Percentiles rank a stretch among this genome's conserved stretches.
These are phyloP conservation scores for Pilatotrama ljubarskyi DNA, from an alignment of 768 basidiomycete species.

Conservation along the genomic window DNA sequence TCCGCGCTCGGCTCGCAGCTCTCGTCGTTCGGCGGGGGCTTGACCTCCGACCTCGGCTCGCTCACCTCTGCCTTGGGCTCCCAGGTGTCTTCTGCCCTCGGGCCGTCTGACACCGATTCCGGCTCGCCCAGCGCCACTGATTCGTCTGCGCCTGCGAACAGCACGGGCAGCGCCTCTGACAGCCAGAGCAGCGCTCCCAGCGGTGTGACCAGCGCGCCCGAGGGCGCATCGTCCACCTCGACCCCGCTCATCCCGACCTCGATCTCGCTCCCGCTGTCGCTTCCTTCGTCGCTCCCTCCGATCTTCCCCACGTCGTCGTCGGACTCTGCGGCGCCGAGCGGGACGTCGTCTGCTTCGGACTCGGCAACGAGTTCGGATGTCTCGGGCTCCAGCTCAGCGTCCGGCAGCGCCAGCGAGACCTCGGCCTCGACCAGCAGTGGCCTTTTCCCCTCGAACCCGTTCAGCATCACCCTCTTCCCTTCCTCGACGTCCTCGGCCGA, in stretches of 20 bases:
- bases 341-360: background rate
- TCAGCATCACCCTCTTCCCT: constrained; percentile 20
- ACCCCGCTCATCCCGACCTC: background rate
- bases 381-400: background rate
- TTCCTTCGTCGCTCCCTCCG: background rate
- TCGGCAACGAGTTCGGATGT: background rate
- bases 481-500: constrained; percentile 14
- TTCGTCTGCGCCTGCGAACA: constrained; percentile 9
- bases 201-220: background rate
- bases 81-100: background rate
- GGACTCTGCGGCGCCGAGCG: background rate
- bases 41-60: background rate
- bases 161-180: background rate
- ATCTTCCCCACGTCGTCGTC: constrained; percentile 26
- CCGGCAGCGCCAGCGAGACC: background rate
- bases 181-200: background rate
- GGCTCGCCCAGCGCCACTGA: constrained; percentile 9
- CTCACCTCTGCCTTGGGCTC: constrained; percentile 1
- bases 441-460: background rate
- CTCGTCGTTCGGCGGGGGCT: too few relatives aligned
- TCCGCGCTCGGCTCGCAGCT: background rate
- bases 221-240: background rate
- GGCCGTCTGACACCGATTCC: background rate
- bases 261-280: background rate
- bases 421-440: background rate